Evolutionary conservation across 2,329 filamentous ascomycete species (phyloP).

Genomic region (Aspergillus caelatus): DNA sequence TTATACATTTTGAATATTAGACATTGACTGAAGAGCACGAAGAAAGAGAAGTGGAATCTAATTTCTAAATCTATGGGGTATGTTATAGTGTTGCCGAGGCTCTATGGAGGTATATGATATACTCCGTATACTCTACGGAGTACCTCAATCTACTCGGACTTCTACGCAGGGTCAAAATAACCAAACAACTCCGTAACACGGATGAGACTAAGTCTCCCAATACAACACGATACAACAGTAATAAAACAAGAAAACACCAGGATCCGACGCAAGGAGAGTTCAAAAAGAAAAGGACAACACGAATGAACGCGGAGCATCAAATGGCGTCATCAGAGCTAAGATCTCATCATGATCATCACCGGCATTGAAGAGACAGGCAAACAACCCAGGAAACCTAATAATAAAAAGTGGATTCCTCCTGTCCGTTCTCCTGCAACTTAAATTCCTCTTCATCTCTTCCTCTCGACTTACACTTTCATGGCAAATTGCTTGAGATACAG

Average conservation of each 20-base stretch:
- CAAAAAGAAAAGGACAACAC: conserved; percentile 6
- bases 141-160: neutral
- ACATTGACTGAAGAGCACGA: neutral
- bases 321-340: conserved; percentile 22
- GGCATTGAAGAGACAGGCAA: neutral
- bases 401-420: conserved; percentile 4
- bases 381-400: conserved; percentile 2
- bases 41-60: neutral
- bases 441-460: conserved; percentile 3
- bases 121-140: neutral
- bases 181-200: neutral
- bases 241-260: neutral
- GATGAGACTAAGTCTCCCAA: neutral
- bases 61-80: neutral
- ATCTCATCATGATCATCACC: conserved; percentile 16
- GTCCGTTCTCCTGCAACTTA: neutral
- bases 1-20: neutral
- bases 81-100: neutral
- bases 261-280: too few relatives aligned
- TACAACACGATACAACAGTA: neutral
- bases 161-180: neutral
- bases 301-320: conserved; percentile 9
- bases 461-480: conserved; percentile 51
- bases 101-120: neutral
- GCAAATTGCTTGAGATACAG: conserved; percentile 68